Evolutionary conservation across 1,139 yeast species (phyloP).

Genomic region (Taphrina deformans): DNA sequence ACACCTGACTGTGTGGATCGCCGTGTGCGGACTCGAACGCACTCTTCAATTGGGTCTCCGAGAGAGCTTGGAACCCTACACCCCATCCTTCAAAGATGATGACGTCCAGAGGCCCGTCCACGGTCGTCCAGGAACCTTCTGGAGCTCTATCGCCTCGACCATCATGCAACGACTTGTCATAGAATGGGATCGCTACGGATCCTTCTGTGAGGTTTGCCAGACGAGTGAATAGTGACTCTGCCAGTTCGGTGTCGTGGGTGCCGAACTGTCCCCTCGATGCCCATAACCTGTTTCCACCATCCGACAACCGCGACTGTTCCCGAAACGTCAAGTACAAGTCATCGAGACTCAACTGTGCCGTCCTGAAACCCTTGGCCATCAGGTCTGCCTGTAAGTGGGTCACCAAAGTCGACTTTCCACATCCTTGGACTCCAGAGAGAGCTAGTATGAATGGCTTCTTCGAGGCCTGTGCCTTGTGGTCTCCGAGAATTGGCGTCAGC

Average conservation of each 20-base stretch:
- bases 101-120: constrained; percentile 52
- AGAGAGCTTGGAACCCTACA: constrained; percentile 60
- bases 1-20: constrained; percentile 25
- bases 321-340: constrained; percentile 73
- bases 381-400: constrained; percentile 44
- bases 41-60: constrained; percentile 38
- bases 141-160: constrained; percentile 79
- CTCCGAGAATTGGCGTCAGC: constrained; percentile 4
- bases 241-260: constrained; percentile 70
- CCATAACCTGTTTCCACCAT: constrained; percentile 30
- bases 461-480: not conserved
- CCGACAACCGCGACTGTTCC: constrained; percentile 56
- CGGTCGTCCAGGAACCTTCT: constrained; percentile 41
- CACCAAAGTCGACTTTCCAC: constrained; percentile 73
- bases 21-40: not conserved
- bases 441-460: constrained; percentile 61
- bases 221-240: constrained; percentile 43
- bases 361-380: not conserved
- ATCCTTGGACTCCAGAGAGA: constrained; percentile 87
- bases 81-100: constrained; percentile 94
- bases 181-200: constrained; percentile 57
- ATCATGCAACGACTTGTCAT: constrained; percentile 69
- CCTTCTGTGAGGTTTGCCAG: constrained; percentile 42
- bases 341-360: constrained; percentile 53
- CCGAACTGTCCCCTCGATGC: constrained; percentile 72